Evolutionary conservation across 176 grass and related monocot species (phyloP).

Genomic region (Ensete glaucum): DNA sequence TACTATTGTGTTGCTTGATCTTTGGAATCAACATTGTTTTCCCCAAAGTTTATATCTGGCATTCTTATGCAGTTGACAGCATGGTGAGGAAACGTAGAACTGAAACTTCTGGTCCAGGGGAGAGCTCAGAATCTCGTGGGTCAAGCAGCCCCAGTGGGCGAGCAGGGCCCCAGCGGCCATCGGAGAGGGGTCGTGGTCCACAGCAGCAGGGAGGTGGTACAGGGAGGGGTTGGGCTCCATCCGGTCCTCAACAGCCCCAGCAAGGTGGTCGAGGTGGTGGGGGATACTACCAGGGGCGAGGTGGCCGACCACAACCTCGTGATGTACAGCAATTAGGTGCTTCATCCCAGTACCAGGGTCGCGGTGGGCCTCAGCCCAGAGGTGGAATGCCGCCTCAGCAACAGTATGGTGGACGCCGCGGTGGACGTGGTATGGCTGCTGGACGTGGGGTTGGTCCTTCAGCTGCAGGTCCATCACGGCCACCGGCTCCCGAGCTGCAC

Average conservation of each 20-base stretch:
- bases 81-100: slow-evolving; percentile 45
- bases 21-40: no score
- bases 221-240: slow-evolving; percentile 3
- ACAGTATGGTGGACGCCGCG: slow-evolving; percentile 6
- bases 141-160: slow-evolving; percentile 18
- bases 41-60: background rate
- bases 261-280: slow-evolving; percentile 22
- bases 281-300: slow-evolving; percentile 27
- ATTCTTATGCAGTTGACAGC: background rate
- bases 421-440: slow-evolving; percentile 9
- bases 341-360: slow-evolving; percentile 15
- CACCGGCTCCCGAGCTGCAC: slow-evolving; percentile 85
- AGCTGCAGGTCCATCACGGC: slow-evolving; percentile 17
- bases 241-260: slow-evolving; percentile 11
- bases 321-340: slow-evolving; percentile 19
- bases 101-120: slow-evolving; percentile 18
- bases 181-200: background rate
- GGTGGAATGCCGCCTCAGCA: slow-evolving; percentile 24
- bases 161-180: background rate
- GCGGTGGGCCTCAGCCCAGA: slow-evolving; percentile 13
- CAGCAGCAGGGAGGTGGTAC: slow-evolving; percentile 15
- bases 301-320: slow-evolving; percentile 6
- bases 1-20: no score
- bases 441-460: slow-evolving; percentile 27
- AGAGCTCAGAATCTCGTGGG: slow-evolving; percentile 25